Evolutionary conservation across 371 early-diverging fungal species (phyloP).

Genomic region (Saksenaea oblongispora): DNA sequence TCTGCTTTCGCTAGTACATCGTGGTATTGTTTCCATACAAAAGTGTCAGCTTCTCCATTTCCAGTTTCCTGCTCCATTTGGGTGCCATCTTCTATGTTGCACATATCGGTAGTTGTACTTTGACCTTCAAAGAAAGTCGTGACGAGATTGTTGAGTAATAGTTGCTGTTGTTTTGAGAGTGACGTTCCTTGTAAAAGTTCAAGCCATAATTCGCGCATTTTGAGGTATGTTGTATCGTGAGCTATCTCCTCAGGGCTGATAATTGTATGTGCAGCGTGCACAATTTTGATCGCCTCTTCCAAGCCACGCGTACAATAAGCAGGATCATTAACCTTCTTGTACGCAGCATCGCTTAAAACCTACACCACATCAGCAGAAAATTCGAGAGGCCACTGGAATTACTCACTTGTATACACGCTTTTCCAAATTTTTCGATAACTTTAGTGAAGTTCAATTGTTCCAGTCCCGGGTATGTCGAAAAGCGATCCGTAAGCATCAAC

Average conservation of each 20-base stretch:
- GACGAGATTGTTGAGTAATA: slow-evolving; percentile 36
- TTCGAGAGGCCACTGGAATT: neutral
- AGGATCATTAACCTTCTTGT: slow-evolving; percentile 28
- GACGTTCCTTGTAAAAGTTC: slow-evolving; percentile 17
- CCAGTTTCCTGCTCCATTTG: slow-evolving; percentile 1
- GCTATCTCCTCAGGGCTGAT: slow-evolving; percentile 33
- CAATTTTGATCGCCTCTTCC: slow-evolving; percentile 39
- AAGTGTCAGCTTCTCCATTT: neutral
- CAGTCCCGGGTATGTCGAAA: slow-evolving; percentile 16
- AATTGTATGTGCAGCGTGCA: slow-evolving; percentile 36
- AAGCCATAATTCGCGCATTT: slow-evolving; percentile 40
- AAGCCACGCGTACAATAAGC: slow-evolving; percentile 40
- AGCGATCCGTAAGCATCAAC: slow-evolving; percentile 25
- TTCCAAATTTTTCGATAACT: slow-evolving; percentile 25
- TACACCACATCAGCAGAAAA: neutral
- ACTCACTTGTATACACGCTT: slow-evolving; percentile 31
- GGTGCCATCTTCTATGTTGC: neutral
- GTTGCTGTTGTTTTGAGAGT: slow-evolving; percentile 27
- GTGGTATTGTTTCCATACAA: neutral
- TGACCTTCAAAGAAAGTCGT: slow-evolving; percentile 44
- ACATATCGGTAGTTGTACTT: neutral
- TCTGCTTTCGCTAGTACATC: neutral
- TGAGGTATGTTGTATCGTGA: slow-evolving; percentile 20
- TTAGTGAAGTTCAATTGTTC: slow-evolving; percentile 22
- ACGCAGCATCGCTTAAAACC: slow-evolving; percentile 11